Base-by-base conservation (phyloP, 495 filamentous ascomycete genomes). In the Cairneyella variabilis region DNA sequence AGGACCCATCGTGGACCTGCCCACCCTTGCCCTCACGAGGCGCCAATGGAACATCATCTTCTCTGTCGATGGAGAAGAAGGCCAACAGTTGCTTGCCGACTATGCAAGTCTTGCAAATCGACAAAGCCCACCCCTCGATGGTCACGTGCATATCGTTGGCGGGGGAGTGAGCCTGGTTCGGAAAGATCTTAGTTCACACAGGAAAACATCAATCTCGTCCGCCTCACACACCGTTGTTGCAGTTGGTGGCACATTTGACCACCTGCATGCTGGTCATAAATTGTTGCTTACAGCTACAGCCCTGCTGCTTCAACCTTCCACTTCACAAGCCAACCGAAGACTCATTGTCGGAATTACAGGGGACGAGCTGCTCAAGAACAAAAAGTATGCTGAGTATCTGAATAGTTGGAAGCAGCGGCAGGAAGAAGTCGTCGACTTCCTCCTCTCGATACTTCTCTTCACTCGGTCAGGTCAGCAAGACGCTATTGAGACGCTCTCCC, bases 181-280 rank as follows among this genome's bases (percentile, higher is more conserved):
- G 23, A 47, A 53, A 1, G 30, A 59, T 5, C n/a, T 23, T 48
- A 25, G 16, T 21, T 39, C 57, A 1, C 36, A 60, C 3, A 65
- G 61, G 26, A 66, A 70, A 0, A 12, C n/a, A 11, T 14, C 45
- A 27, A 27, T 11, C 16, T 37, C 44, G 9, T 32, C 44, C 1
- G 28, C 30, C 20, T 27, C 48, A 11, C 66, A 74, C 48, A 47
- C 64, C 11, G 63, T 69, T 3, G 86, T 95, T 27, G 83, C 81
- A n/a, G 83, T 97, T 27, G 93, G 92, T 37, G 93, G 93, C 17
- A 97, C 93, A 3, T 98, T 97, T 66, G 93, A 98, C 68, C 89
- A 97, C 69, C 80, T 98, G 32, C 93, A 97, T 64, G 80, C 88
- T 23, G 93, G 93, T n/a, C 93, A 98, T 73, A 97, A 96, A 64